Evolutionary conservation across 257 asterid species (phyloP), one percentile per base, ranked within the genome.

Genomic region (Gentiana straminea): DNA sequence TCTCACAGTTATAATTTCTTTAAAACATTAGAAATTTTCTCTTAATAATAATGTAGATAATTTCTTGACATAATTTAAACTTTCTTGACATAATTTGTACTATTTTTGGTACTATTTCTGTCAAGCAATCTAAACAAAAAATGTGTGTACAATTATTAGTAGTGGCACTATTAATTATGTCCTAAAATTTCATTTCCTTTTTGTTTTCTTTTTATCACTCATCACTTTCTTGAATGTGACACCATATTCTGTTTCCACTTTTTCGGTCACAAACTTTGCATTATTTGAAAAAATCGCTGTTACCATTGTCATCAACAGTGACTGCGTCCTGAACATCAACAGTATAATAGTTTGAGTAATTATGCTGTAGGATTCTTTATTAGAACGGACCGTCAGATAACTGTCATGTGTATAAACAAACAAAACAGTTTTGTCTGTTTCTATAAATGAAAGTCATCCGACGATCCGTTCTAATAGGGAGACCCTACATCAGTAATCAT

Each of bases 211-310:
- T 52, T 50, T 53, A 11, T 44, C 35, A 5, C 13, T 51, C 33
- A 61, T 68, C 56, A 11, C 51, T 56, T 59, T 61, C 39, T 45
- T 64, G 51, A 62, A 64, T 68, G 69, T 24, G 63, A 61, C 68
- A 37, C 52, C 44, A 52, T 36, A 49, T 46, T 24, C 36, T 39
- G 68, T 33, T 36, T 8, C 37, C 55, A 41, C 46, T 36, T 41
- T 58, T 58, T 13, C 8, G 13, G 37, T 33, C 13, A 13, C 12
- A 35, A 15, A 56, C 37, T 54, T 37, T 44, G 62, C 33, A 36
- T n/a, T 67, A 55, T 13, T 15, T 44, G 59, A 59, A 58, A 38
- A 33, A 11, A 48, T 52, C 15, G 47, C 35, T 13, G 52, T 54
- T 47, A 58, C 6, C 10, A 33, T 65, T 58, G 69, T 46, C 62